Evolutionary conservation across 768 basidiomycete species (phyloP).

Genomic region (Russula griseocarnosa): DNA sequence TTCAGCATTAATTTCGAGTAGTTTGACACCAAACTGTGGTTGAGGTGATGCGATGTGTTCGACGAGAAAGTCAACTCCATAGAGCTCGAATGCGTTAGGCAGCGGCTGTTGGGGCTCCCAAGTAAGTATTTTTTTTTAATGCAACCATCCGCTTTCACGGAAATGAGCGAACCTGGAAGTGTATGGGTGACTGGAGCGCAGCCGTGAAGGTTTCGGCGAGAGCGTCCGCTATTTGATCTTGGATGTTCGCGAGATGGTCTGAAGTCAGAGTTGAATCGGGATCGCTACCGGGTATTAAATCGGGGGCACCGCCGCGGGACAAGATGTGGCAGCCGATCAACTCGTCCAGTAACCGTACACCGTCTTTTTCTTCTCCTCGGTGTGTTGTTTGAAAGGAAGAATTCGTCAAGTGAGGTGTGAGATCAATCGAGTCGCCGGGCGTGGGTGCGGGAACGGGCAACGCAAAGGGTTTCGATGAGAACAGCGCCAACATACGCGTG

Average conservation of each 20-base stretch:
- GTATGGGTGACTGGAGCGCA: conserved; percentile 71
- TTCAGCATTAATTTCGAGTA: conserved; percentile 92
- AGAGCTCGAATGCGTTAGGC: conserved; percentile 92
- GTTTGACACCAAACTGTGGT: conserved; percentile 48
- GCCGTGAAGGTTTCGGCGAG: conserved; percentile 84
- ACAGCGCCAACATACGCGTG: conserved; percentile 79
- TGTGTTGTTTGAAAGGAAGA: conserved; percentile 75
- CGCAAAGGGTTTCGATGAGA: conserved; percentile 70
- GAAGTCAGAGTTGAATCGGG: conserved; percentile 31
- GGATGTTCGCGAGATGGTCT: conserved; percentile 48
- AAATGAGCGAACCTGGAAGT: conserved; percentile 66
- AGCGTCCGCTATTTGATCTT: conserved; percentile 57
- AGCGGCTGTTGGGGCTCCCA: conserved; percentile 49
- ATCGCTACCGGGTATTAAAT: neutral
- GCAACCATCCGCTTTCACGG: neutral
- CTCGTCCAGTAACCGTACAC: conserved; percentile 77
- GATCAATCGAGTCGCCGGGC: conserved; percentile 41
- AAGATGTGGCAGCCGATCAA: conserved; percentile 62
- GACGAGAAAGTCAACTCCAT: conserved; percentile 89
- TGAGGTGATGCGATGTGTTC: conserved; percentile 37
- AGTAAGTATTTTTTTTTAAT: neutral
- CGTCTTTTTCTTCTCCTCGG: conserved; percentile 49
- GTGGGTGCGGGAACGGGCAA: conserved; percentile 36
- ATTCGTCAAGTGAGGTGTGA: conserved; percentile 84
- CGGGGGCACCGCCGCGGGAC: conserved; percentile 27